phyloP scores from a whole-genome alignment of 169 alveolate genomes.

The Eimeria praecox region DNA sequence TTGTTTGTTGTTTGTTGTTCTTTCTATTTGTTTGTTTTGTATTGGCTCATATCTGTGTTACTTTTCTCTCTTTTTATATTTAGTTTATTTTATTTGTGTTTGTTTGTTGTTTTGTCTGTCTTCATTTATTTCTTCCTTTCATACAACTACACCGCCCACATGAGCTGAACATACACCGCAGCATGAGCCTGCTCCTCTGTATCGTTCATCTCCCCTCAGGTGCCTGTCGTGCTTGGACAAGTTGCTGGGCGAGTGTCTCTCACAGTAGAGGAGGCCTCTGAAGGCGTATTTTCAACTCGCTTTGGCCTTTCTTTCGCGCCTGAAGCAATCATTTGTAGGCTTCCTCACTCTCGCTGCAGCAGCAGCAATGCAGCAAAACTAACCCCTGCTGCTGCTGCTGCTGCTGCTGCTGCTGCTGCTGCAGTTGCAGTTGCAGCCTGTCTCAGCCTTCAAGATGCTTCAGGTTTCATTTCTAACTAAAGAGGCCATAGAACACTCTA shows the following conservation, averaged over 20 bases:
- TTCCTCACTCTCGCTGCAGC: not conserved
- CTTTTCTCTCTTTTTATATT: not conserved
- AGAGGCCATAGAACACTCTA: not conserved
- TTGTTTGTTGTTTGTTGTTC: not conserved
- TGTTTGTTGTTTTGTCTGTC: not conserved
- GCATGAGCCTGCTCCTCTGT: too few relatives aligned
- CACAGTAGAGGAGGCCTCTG: not conserved
- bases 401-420: too few relatives aligned
- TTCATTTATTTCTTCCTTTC: not conserved
- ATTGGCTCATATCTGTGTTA: not conserved
- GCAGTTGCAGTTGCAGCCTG: too few relatives aligned
- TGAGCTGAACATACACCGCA: not conserved
- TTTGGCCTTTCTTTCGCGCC: conserved; percentile 42
- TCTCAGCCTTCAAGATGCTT: too few relatives aligned
- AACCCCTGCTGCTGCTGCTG: not conserved
- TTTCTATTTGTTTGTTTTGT: not conserved
- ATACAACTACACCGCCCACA: not conserved
- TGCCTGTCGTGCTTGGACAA: conserved; percentile 46
- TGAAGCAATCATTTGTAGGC: conserved; percentile 47
- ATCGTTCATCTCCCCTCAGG: not conserved
- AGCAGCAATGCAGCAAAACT: not conserved
- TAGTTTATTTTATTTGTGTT: not conserved
- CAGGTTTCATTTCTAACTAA: too few relatives aligned
- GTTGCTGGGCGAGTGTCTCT: conserved; percentile 20
- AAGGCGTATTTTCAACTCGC: not conserved